Base-by-base conservation (phyloP, 805 yeast genomes). In the Candida alai region DNA sequence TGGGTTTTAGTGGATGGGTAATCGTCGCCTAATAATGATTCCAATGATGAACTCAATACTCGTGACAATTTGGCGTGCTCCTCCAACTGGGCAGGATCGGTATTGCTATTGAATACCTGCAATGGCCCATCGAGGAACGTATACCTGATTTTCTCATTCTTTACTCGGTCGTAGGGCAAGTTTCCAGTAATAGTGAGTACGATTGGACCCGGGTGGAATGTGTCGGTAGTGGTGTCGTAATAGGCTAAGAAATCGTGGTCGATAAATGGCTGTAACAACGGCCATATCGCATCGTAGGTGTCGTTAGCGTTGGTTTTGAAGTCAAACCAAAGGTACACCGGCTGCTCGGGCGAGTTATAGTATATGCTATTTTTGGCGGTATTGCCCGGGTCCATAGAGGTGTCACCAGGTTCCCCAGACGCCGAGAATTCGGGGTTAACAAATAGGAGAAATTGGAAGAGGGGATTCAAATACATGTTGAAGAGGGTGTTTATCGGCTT, bases 141-240 rank as follows among this genome's bases (percentile, higher is more conserved):
- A 54, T 67, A 63, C n/a, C 65, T 39, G 3, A 32, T 34, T 6
- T 28, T 18, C 30, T 54, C 58, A 12, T 32, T 41, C 29, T 47
- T 43, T 2, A 63, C 53, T 6, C 47, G 38, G 12, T 61, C 71
- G 24, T 56, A 46, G 1, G 88, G 87, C 19, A 74, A 65, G 45
- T 77, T 69, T 1, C 93, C 93, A 0, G 88, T 82, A 19, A 80
- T 67, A 5, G 82, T 68, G 4, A 82, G 62, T 0, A 84, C 72
- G 7, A 84, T 36, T 4, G 87, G 86, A 1, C 80, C 80, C 30
- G 62, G 54, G 2, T 54, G 52, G 36, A 68, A 50, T 15, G 49
- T 42, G 0, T 59, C 50, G 3, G 57, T 42, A 3, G 45, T 41
- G 10, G 58, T 44, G 44, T 77, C 68, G 46, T 59, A 76, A 35